Evolutionary conservation across 768 basidiomycete genomes (phyloP).

Genomic region (Multifurca ochricompacta): DNA sequence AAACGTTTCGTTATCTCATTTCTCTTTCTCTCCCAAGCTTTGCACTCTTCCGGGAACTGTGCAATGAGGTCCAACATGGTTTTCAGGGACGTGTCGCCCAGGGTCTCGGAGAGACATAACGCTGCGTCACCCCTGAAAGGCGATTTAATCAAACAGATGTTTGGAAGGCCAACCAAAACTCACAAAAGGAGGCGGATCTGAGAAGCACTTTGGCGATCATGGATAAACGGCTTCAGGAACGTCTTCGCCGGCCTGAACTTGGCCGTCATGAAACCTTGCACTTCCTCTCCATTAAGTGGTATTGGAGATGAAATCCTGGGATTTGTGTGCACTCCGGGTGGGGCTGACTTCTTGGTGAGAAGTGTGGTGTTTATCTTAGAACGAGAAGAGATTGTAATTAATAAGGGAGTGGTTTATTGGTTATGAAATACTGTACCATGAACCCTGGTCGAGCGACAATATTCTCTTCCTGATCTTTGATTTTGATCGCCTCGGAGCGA

Average conservation of each 20-base stretch:
- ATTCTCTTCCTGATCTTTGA: slow-evolving; percentile 47
- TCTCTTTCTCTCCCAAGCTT: neutral
- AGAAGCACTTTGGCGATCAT: neutral
- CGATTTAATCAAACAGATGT: neutral
- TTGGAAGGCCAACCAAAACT: neutral
- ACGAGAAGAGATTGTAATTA: neutral
- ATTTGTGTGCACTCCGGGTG: neutral
- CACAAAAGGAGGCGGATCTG: slow-evolving; percentile 9
- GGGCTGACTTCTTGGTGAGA: neutral
- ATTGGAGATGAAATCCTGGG: neutral
- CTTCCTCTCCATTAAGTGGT: slow-evolving; percentile 17
- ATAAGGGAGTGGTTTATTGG: neutral
- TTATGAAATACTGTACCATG: slow-evolving; percentile 29
- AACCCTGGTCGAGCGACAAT: slow-evolving; percentile 40
- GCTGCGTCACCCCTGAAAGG: slow-evolving; percentile 2
- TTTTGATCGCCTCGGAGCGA: slow-evolving; percentile 48
- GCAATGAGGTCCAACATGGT: neutral
- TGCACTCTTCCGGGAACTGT: neutral
- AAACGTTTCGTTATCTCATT: neutral
- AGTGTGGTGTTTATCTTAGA: neutral
- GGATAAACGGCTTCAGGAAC: neutral
- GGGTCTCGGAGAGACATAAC: slow-evolving; percentile 7
- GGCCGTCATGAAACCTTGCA: slow-evolving; percentile 20
- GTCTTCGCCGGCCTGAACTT: slow-evolving; percentile 4
- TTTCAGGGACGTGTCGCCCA: slow-evolving; percentile 6